A percentile compares a stretch with the other conserved stretches of the same genome.
These are phyloP conservation scores for Neurospora sublineolata DNA, from an alignment of 495 filamentous ascomycete genomes.

Conservation along the genomic window DNA sequence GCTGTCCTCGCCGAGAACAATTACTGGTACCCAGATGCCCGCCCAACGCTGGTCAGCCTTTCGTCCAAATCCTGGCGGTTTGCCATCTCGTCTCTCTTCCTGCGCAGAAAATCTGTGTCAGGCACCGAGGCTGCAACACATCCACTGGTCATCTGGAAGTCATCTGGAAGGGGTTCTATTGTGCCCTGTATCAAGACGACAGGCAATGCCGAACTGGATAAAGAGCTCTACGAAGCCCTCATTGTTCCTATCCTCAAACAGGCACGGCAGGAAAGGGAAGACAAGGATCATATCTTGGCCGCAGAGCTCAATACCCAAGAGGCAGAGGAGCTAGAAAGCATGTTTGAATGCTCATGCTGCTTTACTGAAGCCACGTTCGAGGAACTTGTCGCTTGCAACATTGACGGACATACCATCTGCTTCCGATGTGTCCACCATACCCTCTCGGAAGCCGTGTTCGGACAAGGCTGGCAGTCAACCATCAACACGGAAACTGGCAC, in stretches of 20 bases:
- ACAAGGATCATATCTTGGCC: conserved; percentile 52
- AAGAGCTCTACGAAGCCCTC: conserved; percentile 59
- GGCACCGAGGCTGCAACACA: conserved; percentile 40
- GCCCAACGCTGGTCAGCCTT: conserved; percentile 62
- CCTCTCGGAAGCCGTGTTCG: conserved; percentile 76
- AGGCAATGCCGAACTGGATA: conserved; percentile 65
- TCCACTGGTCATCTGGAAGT: conserved; percentile 55
- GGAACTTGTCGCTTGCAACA: conserved; percentile 63
- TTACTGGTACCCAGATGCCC: conserved; percentile 69
- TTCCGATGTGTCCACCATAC: conserved; percentile 70
- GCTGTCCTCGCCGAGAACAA: conserved; percentile 88
- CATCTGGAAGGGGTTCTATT: conserved; percentile 33
- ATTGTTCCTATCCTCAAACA: conserved; percentile 51
- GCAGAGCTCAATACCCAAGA: conserved; percentile 59
- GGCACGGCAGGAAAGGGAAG: conserved; percentile 45
- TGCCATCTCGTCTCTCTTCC: conserved; percentile 61
- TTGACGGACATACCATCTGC: conserved; percentile 71
- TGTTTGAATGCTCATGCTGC: conserved; percentile 89
- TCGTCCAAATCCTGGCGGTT: conserved; percentile 78
- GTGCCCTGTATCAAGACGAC: conserved; percentile 57
- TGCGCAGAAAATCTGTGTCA: conserved; percentile 53
- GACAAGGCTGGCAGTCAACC: conserved; percentile 79
- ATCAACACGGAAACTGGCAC: conserved; percentile 59
- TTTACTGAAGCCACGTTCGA: conserved; percentile 69
- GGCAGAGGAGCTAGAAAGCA: conserved; percentile 54